These are phyloP conservation scores for Colletotrichum melonis DNA, from an alignment of 2,329 filamentous ascomycete species.

Conservation along the genomic window DNA sequence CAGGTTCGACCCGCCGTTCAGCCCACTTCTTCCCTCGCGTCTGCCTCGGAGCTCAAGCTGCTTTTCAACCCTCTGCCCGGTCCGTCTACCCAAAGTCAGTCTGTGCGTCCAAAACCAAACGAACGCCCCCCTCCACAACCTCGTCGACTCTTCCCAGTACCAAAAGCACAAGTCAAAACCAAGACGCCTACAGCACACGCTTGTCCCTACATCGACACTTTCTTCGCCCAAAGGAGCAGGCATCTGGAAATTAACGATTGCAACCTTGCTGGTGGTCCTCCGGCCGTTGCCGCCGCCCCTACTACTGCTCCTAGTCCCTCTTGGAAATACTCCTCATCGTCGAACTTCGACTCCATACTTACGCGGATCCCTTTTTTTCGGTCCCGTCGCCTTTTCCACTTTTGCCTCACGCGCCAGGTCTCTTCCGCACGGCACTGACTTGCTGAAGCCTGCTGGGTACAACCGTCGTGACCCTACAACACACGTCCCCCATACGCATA, in stretches of 20 bases:
- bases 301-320: not conserved
- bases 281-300: constrained; percentile 22
- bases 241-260: constrained; percentile 38
- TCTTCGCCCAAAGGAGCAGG: constrained; percentile 27
- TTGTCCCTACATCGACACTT: constrained; percentile 21
- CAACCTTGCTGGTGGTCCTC: constrained; percentile 35
- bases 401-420: not conserved
- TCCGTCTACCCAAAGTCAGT: constrained; percentile 13
- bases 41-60: constrained; percentile 27
- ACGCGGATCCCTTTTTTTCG: not conserved
- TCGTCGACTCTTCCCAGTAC: not conserved
- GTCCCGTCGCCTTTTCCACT: not conserved
- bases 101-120: constrained; percentile 33
- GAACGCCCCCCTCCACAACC: not conserved
- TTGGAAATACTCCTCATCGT: not conserved
- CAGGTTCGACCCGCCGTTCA: constrained; percentile 15
- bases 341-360: constrained; percentile 12
- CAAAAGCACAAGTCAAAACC: not conserved
- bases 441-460: not conserved
- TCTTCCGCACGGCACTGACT: not conserved
- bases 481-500: not conserved
- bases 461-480: not conserved
- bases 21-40: constrained; percentile 32
- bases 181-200: constrained; percentile 1
- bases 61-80: constrained; percentile 22